Evolutionary conservation across 2,329 filamentous ascomycete species (phyloP).

Genomic region (Sporothrix protearum): DNA sequence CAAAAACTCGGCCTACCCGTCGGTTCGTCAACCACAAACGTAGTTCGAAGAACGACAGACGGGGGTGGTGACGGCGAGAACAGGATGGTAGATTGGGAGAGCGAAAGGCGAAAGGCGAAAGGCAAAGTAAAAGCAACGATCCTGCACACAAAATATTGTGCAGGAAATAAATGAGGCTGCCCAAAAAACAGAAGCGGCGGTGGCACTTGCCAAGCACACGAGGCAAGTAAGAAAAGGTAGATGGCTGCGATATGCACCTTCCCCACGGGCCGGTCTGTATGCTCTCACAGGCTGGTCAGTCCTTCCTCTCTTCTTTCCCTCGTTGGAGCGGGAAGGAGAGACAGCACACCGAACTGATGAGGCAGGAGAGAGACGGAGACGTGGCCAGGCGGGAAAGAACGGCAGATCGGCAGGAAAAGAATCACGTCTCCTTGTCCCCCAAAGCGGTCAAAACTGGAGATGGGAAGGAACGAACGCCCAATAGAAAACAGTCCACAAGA

Average conservation of each 20-base stretch:
- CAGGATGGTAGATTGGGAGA: not conserved
- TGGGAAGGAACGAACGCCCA: constrained; percentile 8
- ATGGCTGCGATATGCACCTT: not conserved
- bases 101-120: not conserved
- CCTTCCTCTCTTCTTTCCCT: not conserved
- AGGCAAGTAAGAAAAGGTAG: too few relatives aligned
- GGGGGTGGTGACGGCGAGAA: not conserved
- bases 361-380: not conserved
- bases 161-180: constrained; percentile 9
- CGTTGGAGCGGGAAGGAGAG: not conserved
- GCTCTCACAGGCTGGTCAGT: not conserved
- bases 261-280: not conserved
- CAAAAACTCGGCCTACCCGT: not conserved
- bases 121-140: not conserved
- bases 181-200: constrained; percentile 9
- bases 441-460: constrained; percentile 12
- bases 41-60: not conserved
- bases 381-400: constrained; percentile 2
- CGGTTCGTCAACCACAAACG: not conserved
- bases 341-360: not conserved
- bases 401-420: constrained; percentile 15
- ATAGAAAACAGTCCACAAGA: constrained; percentile 1
- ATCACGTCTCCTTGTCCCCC: constrained; percentile 1
- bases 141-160: not conserved
- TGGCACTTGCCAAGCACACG: constrained; percentile 7